Base-by-base conservation (phyloP, 2,329 filamentous ascomycete species). In the Sporothrix dimorphospora region DNA sequence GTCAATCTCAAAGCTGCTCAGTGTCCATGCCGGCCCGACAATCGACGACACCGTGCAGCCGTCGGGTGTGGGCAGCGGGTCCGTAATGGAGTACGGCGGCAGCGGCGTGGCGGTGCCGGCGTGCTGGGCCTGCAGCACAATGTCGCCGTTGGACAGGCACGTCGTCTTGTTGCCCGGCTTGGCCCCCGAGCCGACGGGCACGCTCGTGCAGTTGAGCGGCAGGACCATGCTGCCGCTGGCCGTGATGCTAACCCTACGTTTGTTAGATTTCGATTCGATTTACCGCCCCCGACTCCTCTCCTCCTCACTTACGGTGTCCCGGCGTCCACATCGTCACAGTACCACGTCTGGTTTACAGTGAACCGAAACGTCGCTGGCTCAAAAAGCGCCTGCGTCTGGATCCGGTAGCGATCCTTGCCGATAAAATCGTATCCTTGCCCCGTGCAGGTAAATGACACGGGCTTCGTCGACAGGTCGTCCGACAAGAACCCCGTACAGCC, bases 261-360 rank as follows among this genome's bases (percentile, higher is more conserved):
- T 53, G 49, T 53, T 53, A 53, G 49, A 24, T 7, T 53, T 34
- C 30, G 6, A n/a, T 4, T 3, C n/a, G 2, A 51, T 2, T 24
- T 9, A 8, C 11, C 19, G 4, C 5, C n/a, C 49, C 24, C 49
- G 49, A 53, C n/a, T 6, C 12, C n/a, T 21, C 8, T 53, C 49
- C 49, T 27, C 53, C 38, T 5, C 19, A 72, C 76, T 69, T 63
- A 78, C 77, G 76, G 76, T 40, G 72, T 76, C 12, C 73, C 74
- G 1, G 74, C 73, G 49, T 76, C 74, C 12, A 59, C 69, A 45
- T 76, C 76, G 47, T 77, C 76, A 68, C 77, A 78, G 63, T 70
- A 78, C 76, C 76, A 78, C 0, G 76, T 77, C 70, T 78, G 74
- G 55, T 75, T 77, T 21, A 78, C 65, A 2, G 68, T 69, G 9